Conservation (phyloP, 2,329 filamentous ascomycete genomes). For the Claviceps spartinae region DNA sequence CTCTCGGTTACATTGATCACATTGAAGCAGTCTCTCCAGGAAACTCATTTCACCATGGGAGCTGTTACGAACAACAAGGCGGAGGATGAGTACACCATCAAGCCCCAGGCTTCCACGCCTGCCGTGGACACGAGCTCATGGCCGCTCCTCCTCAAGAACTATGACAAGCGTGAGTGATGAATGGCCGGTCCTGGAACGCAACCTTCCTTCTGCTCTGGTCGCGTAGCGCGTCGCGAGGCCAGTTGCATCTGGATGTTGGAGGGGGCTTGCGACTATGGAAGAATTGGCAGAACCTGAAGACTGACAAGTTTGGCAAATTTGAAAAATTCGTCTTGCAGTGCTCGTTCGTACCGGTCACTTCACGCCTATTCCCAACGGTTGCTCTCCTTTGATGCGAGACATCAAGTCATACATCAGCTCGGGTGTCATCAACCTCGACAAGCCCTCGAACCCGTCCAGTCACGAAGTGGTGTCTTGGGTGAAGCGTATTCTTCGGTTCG, state of each 20-base stretch:
- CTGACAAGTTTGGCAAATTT: slow-evolving; percentile 2
- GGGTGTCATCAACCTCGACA: slow-evolving; percentile 84
- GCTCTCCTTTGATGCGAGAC: slow-evolving; percentile 81
- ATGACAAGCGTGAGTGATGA: slow-evolving; percentile 62
- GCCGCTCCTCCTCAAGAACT: slow-evolving; percentile 93
- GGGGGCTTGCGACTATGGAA: background rate
- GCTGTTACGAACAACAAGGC: slow-evolving; percentile 23
- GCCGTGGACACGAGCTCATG: slow-evolving; percentile 75
- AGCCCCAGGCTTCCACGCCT: slow-evolving; percentile 73
- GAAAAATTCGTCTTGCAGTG: slow-evolving; percentile 34
- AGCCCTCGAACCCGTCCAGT: slow-evolving; percentile 87
- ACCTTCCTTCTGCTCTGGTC: no score
- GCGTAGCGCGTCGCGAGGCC: background rate
- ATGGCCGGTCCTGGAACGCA: no score
- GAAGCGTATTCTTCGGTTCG: slow-evolving; percentile 85
- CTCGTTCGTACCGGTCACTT: slow-evolving; percentile 91
- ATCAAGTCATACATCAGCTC: slow-evolving; percentile 95
- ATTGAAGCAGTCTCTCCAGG: background rate
- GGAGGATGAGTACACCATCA: slow-evolving; percentile 73
- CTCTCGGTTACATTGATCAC: slow-evolving; percentile 5
- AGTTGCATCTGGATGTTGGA: background rate
- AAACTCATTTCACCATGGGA: slow-evolving; percentile 30
- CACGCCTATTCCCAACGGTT: slow-evolving; percentile 89
- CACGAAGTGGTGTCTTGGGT: slow-evolving; percentile 99
- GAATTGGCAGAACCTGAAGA: background rate